Evolutionary conservation across 805 yeast genomes (phyloP).

Genomic region (Starmerella khaoyaiensis): DNA sequence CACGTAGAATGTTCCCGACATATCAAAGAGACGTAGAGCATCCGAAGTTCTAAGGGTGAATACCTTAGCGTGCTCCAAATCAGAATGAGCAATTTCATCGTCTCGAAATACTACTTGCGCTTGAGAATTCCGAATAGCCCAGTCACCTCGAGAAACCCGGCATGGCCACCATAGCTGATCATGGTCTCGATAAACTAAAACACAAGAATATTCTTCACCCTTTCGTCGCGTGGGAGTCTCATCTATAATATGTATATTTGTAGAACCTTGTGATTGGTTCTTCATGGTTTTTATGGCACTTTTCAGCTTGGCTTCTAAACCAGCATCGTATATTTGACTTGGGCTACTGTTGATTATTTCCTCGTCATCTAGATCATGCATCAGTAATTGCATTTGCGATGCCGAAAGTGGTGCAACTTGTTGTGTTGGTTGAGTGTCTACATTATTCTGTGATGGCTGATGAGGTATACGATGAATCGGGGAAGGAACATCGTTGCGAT

Average conservation of each 20-base stretch:
- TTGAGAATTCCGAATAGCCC: not conserved
- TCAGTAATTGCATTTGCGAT: constrained; percentile 7
- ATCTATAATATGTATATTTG: no score
- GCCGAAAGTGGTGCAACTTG: constrained; percentile 7
- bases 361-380: constrained; percentile 2
- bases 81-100: constrained; percentile 6
- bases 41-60: constrained; percentile 10
- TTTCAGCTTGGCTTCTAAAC: no score
- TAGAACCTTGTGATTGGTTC: no score
- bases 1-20: not conserved
- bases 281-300: no score
- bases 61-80: constrained; percentile 4
- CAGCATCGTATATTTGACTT: no score
- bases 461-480: no score
- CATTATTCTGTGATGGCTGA: not conserved
- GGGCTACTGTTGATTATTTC: no score
- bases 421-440: constrained; percentile 8
- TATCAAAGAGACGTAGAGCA: constrained; percentile 6
- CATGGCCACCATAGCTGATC: constrained; percentile 18
- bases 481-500: not conserved
- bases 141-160: constrained; percentile 5
- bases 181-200: no score
- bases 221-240: no score
- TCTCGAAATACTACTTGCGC: constrained; percentile 12
- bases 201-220: no score